phyloP scores from a whole-genome alignment of 306 rosid genomes.

The Malus asiatica region DNA sequence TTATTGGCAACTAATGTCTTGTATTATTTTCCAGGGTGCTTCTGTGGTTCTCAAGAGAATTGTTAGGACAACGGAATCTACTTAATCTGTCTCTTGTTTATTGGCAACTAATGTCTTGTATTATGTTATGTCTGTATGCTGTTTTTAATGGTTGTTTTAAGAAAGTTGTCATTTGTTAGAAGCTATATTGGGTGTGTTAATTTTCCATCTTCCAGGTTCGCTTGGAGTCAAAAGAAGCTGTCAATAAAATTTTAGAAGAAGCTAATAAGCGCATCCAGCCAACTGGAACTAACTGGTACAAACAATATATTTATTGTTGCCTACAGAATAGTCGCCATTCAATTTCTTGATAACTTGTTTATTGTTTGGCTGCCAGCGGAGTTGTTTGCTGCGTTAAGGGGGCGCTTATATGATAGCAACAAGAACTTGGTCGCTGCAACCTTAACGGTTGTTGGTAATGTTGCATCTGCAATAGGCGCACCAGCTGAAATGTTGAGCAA shows the following conservation, averaged over 20 bases:
- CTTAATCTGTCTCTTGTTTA: constrained; percentile 29
- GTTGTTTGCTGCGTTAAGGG: constrained; percentile 85
- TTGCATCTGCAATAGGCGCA: constrained; percentile 96
- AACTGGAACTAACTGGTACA: constrained; percentile 71
- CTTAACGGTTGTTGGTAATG: constrained; percentile 70
- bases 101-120: too few species aligned
- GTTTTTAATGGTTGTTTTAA: neutral
- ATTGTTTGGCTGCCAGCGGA: constrained; percentile 44
- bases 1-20: constrained; percentile 7
- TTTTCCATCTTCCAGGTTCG: constrained; percentile 51
- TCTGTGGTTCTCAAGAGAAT: constrained; percentile 66
- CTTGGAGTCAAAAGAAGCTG: constrained; percentile 94
- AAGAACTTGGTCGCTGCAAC: constrained; percentile 87
- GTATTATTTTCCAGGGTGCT: constrained; percentile 51
- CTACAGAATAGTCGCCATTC: neutral
- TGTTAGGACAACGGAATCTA: constrained; percentile 51
- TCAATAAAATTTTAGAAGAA: constrained; percentile 93
- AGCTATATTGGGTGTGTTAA: constrained; percentile 10
- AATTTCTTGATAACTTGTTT: neutral
- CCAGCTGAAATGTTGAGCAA: constrained; percentile 90
- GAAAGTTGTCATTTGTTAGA: neutral
- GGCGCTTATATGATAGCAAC: constrained; percentile 83
- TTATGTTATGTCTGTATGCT: constrained; percentile 1
- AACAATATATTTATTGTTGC: neutral
- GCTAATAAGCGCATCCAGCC: constrained; percentile 92